Evolutionary conservation across 2,329 filamentous ascomycete species (phyloP), one percentile per base, ranked within the genome.

Genomic region (Didymosphaeria variabile): DNA sequence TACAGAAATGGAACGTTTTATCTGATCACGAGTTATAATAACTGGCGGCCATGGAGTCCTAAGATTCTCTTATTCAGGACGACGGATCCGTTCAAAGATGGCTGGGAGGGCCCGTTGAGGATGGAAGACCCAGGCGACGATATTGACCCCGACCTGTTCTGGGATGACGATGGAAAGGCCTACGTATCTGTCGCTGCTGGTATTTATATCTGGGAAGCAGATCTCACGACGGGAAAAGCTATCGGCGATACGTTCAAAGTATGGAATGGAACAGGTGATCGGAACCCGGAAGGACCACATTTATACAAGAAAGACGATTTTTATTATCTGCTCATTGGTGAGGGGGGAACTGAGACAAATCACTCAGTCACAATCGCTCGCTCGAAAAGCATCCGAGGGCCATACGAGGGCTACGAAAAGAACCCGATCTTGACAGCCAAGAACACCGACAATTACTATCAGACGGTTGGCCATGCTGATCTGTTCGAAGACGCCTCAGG

Each of bases 91-190:
- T 84, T 76, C 61, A 69, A 81, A 32, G 69, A 75, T 10, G 38
- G 62, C 13, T 86, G 84, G 84, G 79, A 79, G 0, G 74, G 83
- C 49, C 80, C 84, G 0, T 64, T 82, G 0, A 78, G 81, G 50
- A 84, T 84, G 64, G 76, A 82, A 12, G 82, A 82, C 40, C 75
- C 55, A 12, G 83, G 82, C 1, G 83, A 84, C 54, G 86, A 88
- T 49, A 83, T 84, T 0, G 82, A 79, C 34, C 81, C 81, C 9
- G 52, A 59, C 26, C n/a, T 61, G 3, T 84, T 86, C 64, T 87
- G 84, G 82, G 82, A 87, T 52, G 79, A 80, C 0, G 81, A 86
- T 54, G 85, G 84, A 0, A 83, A 80, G 57, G 31, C 49, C 0
- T 51, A 51, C 9, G 79, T 85, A 13, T 63, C 50, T 19, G 47